phyloP scores from a whole-genome alignment of 495 filamentous ascomycete species.

The Hypoxylon fuscum region DNA sequence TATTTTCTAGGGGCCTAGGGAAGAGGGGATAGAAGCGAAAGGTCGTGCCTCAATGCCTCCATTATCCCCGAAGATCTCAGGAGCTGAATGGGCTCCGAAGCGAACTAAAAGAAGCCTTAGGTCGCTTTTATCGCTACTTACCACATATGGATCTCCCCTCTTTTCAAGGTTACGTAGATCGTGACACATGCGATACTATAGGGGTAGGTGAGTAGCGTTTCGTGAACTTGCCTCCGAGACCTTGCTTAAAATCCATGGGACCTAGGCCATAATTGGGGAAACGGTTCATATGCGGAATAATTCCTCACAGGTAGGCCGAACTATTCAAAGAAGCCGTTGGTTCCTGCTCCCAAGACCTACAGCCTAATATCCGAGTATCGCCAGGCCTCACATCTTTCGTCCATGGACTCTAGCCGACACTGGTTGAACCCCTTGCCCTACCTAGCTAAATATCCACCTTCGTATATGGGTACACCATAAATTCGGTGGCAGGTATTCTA shows the following conservation, averaged over 20 bases:
- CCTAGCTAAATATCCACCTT: conserved; percentile 23
- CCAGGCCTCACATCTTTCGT: conserved; percentile 14
- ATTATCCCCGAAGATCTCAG: neutral
- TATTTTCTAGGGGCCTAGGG: conserved; percentile 1
- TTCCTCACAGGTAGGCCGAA: conserved; percentile 12
- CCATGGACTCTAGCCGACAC: conserved; percentile 2
- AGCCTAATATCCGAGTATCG: conserved; percentile 39
- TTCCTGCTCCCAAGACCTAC: conserved; percentile 8
- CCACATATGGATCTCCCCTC: conserved; percentile 6
- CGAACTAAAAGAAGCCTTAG: neutral
- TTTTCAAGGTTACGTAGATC: conserved; percentile 2
- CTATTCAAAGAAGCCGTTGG: conserved; percentile 9
- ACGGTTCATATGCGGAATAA: conserved; percentile 17
- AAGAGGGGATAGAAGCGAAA: neutral
- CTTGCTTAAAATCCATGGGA: conserved; percentile 9
- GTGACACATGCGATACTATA: conserved; percentile 18
- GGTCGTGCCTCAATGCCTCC: neutral
- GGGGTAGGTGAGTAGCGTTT: neutral
- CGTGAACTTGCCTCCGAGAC: conserved; percentile 20
- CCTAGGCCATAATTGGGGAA: conserved; percentile 19
- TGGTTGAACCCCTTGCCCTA: conserved; percentile 24
- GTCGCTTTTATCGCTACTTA: too few relatives aligned
- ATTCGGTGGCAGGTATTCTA: neutral
- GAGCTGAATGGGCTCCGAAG: neutral
- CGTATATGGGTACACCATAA: neutral